Evolutionary conservation across 78 protist genomes (phyloP).

Genomic region (Chrysochromulina parva): DNA sequence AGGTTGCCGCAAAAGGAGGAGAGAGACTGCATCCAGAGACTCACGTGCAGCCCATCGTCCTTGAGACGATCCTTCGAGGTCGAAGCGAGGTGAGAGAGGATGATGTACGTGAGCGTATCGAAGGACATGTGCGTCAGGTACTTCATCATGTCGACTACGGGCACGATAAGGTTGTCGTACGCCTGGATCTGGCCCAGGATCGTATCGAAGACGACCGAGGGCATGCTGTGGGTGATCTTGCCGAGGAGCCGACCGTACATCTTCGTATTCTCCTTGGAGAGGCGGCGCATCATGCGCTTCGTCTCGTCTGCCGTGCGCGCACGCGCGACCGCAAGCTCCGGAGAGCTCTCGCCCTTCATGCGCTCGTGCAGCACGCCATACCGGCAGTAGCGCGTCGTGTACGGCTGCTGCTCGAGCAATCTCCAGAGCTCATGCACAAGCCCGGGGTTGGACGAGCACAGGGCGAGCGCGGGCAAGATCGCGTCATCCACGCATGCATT

Average conservation of each 20-base stretch:
- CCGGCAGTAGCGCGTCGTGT: not conserved
- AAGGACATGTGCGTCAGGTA: slow-evolving; percentile 35
- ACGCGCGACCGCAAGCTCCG: not conserved
- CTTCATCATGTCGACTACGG: slow-evolving; percentile 60
- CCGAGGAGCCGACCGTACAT: slow-evolving; percentile 61
- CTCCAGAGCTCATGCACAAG: not conserved
- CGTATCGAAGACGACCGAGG: slow-evolving; percentile 49
- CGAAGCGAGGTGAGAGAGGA: not conserved
- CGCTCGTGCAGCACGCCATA: not conserved
- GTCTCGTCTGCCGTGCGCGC: not conserved
- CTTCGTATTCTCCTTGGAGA: slow-evolving; percentile 69
- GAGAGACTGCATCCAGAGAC: slow-evolving; percentile 62
- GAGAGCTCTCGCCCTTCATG: not conserved
- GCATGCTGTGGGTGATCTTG: slow-evolving; percentile 57
- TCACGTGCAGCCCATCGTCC: slow-evolving; percentile 66
- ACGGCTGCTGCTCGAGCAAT: not conserved
- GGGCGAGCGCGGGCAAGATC: slow-evolving; percentile 15
- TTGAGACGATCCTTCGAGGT: slow-evolving; percentile 25
- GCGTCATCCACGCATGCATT: not conserved
- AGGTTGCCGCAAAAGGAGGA: slow-evolving; percentile 55
- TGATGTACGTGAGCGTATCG: slow-evolving; percentile 42
- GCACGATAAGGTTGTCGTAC: slow-evolving; percentile 54
- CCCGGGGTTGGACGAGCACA: not conserved
- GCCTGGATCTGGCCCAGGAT: slow-evolving; percentile 45
- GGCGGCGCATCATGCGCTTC: slow-evolving; percentile 41